Conservation (phyloP, 2,329 filamentous ascomycete genomes). For the Colletotrichum cuscutae region DNA sequence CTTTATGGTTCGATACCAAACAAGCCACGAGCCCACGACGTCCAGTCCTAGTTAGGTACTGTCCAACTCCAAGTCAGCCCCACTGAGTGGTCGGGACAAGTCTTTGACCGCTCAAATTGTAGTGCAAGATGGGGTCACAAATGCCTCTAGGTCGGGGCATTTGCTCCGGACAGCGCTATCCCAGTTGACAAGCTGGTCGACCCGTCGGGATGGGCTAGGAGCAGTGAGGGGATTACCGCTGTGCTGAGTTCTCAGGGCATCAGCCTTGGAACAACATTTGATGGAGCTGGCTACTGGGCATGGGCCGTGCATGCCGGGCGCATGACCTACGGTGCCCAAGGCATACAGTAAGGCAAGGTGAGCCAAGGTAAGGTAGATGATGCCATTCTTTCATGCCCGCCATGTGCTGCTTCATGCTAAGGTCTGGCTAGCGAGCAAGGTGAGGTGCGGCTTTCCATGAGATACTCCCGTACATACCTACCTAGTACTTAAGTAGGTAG, state of each 20-base stretch:
- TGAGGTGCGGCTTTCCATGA: neutral
- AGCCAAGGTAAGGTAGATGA: neutral
- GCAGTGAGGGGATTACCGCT: slow-evolving; percentile 21
- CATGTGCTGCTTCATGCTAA: neutral
- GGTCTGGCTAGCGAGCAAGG: neutral
- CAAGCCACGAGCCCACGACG: neutral
- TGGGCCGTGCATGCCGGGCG: slow-evolving; percentile 15
- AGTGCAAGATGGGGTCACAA: neutral
- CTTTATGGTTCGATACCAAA: neutral
- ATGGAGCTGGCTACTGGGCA: slow-evolving; percentile 3
- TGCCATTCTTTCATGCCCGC: neutral
- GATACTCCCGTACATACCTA: neutral
- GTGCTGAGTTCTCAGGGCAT: neutral
- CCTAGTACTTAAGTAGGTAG: too few species aligned
- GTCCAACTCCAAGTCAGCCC: neutral
- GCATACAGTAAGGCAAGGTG: neutral
- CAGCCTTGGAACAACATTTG: slow-evolving; percentile 14
- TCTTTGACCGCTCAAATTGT: neutral
- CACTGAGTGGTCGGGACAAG: neutral
- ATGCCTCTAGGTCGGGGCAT: slow-evolving; percentile 15
- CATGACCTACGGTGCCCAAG: neutral
- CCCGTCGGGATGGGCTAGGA: neutral
- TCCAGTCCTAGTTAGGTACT: too few species aligned
- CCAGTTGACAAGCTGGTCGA: neutral
- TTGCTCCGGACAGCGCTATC: slow-evolving; percentile 25